These are phyloP conservation scores for Pharnaceum exiguum DNA, from an alignment of 148 eudicot species.

Conservation along the genomic window DNA sequence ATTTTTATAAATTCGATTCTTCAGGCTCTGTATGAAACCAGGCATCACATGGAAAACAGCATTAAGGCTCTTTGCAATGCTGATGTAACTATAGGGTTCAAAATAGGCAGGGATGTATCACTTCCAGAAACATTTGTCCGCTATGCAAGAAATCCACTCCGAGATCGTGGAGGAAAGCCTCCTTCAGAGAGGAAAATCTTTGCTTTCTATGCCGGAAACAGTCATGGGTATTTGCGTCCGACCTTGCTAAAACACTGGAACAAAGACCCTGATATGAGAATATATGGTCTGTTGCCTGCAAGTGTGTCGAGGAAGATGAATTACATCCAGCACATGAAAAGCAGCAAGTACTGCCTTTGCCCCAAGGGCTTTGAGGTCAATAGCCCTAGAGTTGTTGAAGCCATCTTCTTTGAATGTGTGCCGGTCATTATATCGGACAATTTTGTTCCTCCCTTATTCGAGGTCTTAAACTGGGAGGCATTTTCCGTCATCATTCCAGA, in stretches of 20 bases:
- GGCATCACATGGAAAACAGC: conserved; percentile 77
- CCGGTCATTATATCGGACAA: conserved; percentile 88
- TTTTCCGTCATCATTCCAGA: conserved; percentile 68
- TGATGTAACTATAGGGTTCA: conserved; percentile 69
- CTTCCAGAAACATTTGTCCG: conserved; percentile 77
- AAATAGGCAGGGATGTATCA: conserved; percentile 74
- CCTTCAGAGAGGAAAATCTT: conserved; percentile 59
- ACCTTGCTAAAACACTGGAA: conserved; percentile 60
- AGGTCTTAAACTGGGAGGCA: conserved; percentile 72
- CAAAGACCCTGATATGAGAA: conserved; percentile 71
- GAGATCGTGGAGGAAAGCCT: conserved; percentile 73
- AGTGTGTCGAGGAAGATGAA: conserved; percentile 64
- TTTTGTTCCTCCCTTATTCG: conserved; percentile 82
- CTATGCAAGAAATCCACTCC: conserved; percentile 58
- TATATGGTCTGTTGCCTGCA: conserved; percentile 61
- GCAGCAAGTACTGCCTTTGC: conserved; percentile 82
- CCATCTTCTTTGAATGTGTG: conserved; percentile 78
- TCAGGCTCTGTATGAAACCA: conserved; percentile 79
- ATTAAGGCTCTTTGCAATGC: conserved; percentile 94
- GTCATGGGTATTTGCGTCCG: conserved; percentile 78
- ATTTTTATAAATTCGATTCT: conserved; percentile 1
- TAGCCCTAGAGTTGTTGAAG: conserved; percentile 84
- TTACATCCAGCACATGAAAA: conserved; percentile 76
- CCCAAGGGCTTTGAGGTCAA: conserved; percentile 88
- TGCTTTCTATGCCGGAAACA: conserved; percentile 80